Evolutionary conservation across 768 basidiomycete species (phyloP).

Genomic region (Leucocoprinus birnbaumii): DNA sequence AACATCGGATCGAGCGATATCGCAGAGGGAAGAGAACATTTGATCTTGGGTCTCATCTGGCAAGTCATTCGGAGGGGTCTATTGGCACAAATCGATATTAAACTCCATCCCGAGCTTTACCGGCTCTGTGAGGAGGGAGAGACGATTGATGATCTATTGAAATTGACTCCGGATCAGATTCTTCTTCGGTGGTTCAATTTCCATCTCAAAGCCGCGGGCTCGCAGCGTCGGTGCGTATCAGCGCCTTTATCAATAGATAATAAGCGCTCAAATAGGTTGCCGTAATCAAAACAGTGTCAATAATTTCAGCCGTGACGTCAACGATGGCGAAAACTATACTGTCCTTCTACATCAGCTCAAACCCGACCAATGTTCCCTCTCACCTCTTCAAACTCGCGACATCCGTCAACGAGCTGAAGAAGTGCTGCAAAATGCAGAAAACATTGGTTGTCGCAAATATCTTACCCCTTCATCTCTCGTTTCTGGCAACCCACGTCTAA

Average conservation of each 20-base stretch:
- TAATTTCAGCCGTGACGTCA: constrained; percentile 98
- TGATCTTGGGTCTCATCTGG: constrained; percentile 98
- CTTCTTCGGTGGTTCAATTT: constrained; percentile 99
- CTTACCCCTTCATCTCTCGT: constrained; percentile 89
- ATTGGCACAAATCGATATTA: constrained; percentile 95
- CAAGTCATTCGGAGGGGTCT: constrained; percentile 95
- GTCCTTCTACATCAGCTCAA: constrained; percentile 94
- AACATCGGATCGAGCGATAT: constrained; percentile 96
- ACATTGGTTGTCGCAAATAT: constrained; percentile 94
- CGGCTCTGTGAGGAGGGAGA: constrained; percentile 95
- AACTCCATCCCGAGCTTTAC: constrained; percentile 95
- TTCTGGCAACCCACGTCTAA: constrained; percentile 93
- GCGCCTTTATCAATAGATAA: too few species aligned
- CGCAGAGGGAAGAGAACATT: constrained; percentile 90
- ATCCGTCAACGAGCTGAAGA: constrained; percentile 85
- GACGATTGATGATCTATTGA: constrained; percentile 92
- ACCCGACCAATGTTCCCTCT: constrained; percentile 88
- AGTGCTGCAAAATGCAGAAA: constrained; percentile 91
- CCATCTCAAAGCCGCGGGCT: constrained; percentile 93
- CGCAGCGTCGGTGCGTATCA: constrained; percentile 77
- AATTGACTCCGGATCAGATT: constrained; percentile 95
- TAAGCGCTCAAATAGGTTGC: too few species aligned
- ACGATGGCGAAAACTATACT: constrained; percentile 97
- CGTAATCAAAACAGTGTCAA: constrained; percentile 61
- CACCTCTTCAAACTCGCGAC: constrained; percentile 85